Conservation (phyloP, 495 filamentous ascomycete genomes). For the Sabuloglossum arenarium region DNA sequence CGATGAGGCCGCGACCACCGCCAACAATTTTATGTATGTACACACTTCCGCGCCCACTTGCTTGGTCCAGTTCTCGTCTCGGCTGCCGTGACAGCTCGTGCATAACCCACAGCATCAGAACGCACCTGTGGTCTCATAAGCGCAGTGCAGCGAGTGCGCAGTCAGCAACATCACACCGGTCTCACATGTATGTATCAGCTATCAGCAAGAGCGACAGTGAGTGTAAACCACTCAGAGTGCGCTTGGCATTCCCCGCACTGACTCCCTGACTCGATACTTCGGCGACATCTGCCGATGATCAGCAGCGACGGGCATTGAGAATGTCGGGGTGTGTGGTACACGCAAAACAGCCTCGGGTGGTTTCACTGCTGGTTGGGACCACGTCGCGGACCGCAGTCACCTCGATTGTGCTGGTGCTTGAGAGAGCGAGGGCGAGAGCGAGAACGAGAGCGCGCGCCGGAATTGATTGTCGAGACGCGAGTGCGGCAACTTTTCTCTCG, state of each 20-base stretch:
- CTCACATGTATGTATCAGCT: too few species aligned
- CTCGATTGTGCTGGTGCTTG: too few species aligned
- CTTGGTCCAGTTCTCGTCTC: neutral
- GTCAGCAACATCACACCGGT: too few species aligned
- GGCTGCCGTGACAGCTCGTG: neutral
- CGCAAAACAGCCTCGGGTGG: neutral
- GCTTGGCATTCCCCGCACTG: neutral
- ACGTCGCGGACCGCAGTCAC: too few species aligned
- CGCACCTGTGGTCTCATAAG: neutral
- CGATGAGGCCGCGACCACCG: neutral
- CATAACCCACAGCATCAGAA: neutral
- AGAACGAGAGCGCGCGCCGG: neutral
- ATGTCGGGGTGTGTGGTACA: neutral
- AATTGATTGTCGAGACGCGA: neutral
- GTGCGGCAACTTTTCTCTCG: neutral
- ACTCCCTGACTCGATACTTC: neutral
- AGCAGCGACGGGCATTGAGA: neutral
- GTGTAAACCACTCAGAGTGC: neutral
- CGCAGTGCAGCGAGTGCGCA: too few species aligned
- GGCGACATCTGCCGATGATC: neutral
- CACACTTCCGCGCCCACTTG: too few species aligned
- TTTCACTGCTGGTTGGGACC: neutral
- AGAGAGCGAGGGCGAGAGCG: too few species aligned
- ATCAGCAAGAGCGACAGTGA: too few species aligned
- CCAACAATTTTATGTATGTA: too few species aligned